A percentile compares a stretch with the other conserved stretches of the same genome.
Evolutionary conservation across 331 rosid species (phyloP).

Genomic region (Saraca asoca): DNA sequence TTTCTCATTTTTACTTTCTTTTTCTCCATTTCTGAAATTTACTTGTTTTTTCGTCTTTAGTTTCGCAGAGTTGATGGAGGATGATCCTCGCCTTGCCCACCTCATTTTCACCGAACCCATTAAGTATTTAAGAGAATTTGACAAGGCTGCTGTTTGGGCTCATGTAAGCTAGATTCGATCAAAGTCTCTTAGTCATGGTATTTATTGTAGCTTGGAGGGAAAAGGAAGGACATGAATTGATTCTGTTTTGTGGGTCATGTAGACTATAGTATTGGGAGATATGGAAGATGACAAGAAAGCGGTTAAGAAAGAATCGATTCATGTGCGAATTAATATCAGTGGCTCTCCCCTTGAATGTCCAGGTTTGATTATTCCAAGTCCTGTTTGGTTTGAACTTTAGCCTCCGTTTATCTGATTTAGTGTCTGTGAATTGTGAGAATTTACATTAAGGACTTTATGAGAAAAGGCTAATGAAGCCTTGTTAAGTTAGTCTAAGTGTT

Average conservation of each 20-base stretch:
- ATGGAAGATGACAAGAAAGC: constrained; percentile 40
- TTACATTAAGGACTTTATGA: neutral
- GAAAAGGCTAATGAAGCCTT: neutral
- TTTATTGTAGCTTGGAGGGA: neutral
- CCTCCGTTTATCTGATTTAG: neutral
- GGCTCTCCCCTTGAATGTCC: constrained; percentile 87
- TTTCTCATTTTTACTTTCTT: neutral
- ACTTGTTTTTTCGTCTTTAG: constrained; percentile 25
- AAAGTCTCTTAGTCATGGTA: neutral
- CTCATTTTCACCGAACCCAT: constrained; percentile 66
- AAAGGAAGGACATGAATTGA: constrained; percentile 26
- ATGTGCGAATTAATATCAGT: constrained; percentile 65
- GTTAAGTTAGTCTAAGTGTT: neutral
- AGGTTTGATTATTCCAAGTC: constrained; percentile 47
- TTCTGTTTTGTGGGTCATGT: constrained; percentile 32
- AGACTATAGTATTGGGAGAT: constrained; percentile 60
- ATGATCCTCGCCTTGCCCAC: constrained; percentile 59
- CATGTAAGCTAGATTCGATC: constrained; percentile 44
- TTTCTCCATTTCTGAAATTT: neutral
- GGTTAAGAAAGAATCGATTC: constrained; percentile 60
- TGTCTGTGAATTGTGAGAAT: constrained; percentile 33
- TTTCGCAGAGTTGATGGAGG: constrained; percentile 74
- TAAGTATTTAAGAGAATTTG: constrained; percentile 58
- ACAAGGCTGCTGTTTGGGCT: constrained; percentile 77
- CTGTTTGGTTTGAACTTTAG: constrained; percentile 13